phyloP scores from a whole-genome alignment of 1,284 basidiomycete genomes.

The Trametes polyzona region DNA sequence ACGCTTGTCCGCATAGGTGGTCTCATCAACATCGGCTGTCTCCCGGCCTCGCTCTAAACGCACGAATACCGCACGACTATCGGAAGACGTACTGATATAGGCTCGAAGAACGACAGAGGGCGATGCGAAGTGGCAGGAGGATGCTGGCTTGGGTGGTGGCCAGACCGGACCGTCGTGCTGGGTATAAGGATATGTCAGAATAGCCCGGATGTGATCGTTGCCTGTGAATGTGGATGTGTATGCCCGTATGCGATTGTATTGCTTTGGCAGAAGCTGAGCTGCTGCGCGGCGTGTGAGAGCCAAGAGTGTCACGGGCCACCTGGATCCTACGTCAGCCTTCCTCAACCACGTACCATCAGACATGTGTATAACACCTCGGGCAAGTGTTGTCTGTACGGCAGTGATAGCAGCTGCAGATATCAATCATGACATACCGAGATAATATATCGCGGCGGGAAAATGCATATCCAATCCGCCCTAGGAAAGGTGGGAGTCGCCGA shows the following conservation, averaged over 20 bases:
- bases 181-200: background rate
- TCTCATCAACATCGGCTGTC: constrained; percentile 5
- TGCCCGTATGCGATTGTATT: background rate
- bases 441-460: too few species aligned
- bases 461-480: too few species aligned
- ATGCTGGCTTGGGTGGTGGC: too few species aligned
- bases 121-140: background rate
- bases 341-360: too few species aligned
- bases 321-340: background rate
- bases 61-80: background rate
- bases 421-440: too few species aligned
- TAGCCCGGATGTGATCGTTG: background rate
- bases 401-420: too few species aligned
- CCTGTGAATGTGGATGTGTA: background rate
- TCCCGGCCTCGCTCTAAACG: constrained; percentile 4
- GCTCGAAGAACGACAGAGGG: background rate
- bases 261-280: background rate
- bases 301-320: background rate
- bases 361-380: too few species aligned
- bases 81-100: too few species aligned
- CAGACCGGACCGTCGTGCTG: too few species aligned
- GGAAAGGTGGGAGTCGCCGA: too few species aligned
- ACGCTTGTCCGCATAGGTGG: constrained; percentile 3
- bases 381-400: too few species aligned
- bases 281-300: background rate